phyloP scores from a whole-genome alignment of 1,284 basidiomycete species.

The Naganishia sp. region DNA sequence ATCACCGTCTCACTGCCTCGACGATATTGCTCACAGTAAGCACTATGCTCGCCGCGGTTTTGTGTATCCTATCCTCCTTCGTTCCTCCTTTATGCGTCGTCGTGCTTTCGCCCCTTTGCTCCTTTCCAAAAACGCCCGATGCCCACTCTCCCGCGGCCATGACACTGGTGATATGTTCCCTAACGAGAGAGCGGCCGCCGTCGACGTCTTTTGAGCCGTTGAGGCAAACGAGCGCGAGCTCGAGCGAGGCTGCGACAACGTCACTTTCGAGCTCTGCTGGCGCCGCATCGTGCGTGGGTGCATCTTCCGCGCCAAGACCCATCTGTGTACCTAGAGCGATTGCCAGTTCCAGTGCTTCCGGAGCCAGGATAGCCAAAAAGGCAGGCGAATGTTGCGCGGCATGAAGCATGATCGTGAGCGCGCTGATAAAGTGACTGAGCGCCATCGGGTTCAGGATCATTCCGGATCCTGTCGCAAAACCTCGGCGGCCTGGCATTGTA shows the following conservation, averaged over 20 bases:
- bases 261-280: conserved; percentile 57
- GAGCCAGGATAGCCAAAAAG: conserved; percentile 76
- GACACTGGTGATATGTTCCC: conserved; percentile 72
- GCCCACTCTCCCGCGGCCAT: conserved; percentile 80
- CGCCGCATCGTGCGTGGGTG: neutral
- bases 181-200: conserved; percentile 69
- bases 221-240: conserved; percentile 73
- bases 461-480: conserved; percentile 66
- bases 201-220: conserved; percentile 75
- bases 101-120: conserved; percentile 67
- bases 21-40: conserved; percentile 76
- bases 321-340: conserved; percentile 72
- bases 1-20: conserved; percentile 61
- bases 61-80: conserved; percentile 57
- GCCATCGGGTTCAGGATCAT: conserved; percentile 75
- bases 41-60: conserved; percentile 74
- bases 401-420: conserved; percentile 77
- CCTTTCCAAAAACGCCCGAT: conserved; percentile 62
- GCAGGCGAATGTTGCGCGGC: conserved; percentile 73
- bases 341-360: conserved; percentile 77
- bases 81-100: conserved; percentile 65
- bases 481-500: conserved; percentile 55
- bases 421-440: conserved; percentile 71
- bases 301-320: neutral
- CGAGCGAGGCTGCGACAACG: conserved; percentile 71